These are phyloP conservation scores for Sporothrix mexicana DNA, from an alignment of 2,329 filamentous ascomycete species.

Conservation along the genomic window DNA sequence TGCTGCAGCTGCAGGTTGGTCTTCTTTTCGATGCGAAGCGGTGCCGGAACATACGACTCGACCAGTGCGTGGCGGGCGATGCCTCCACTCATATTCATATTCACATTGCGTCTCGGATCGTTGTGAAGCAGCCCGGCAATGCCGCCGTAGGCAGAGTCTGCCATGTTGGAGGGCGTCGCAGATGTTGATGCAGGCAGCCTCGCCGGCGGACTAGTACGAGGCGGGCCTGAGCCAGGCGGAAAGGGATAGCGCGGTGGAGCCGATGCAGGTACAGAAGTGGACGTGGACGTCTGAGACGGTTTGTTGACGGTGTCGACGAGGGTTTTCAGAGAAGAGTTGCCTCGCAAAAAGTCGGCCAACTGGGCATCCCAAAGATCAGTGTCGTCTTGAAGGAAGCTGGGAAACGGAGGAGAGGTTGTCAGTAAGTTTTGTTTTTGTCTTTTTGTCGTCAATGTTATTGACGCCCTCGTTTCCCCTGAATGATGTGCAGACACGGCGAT, in stretches of 20 bases:
- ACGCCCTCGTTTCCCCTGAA: constrained; percentile 2
- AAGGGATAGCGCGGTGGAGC: constrained; percentile 36
- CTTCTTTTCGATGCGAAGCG: constrained; percentile 24
- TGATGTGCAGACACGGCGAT: constrained; percentile 6
- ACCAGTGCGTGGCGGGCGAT: constrained; percentile 10
- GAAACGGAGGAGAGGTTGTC: not conserved
- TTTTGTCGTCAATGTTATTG: not conserved
- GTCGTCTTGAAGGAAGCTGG: constrained; percentile 21
- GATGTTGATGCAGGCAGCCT: constrained; percentile 30
- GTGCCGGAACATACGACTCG: constrained; percentile 26
- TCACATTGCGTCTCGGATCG: not conserved
- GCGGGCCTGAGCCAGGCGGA: not conserved
- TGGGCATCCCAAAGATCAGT: constrained; percentile 17
- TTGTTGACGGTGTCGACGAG: not conserved
- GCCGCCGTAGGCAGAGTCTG: not conserved
- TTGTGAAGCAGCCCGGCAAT: not conserved
- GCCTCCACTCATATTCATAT: not conserved
- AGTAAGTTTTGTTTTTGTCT: not conserved
- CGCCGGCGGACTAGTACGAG: constrained; percentile 27
- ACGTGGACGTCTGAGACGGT: no score
- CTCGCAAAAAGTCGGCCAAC: not conserved
- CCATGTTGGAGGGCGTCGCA: not conserved
- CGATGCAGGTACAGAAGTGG: constrained; percentile 30
- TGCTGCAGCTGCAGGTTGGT: not conserved
- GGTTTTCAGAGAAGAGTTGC: not conserved